Base-by-base conservation (phyloP, 108 stramenopile genomes). In the Cyclotella sp. region DNA sequence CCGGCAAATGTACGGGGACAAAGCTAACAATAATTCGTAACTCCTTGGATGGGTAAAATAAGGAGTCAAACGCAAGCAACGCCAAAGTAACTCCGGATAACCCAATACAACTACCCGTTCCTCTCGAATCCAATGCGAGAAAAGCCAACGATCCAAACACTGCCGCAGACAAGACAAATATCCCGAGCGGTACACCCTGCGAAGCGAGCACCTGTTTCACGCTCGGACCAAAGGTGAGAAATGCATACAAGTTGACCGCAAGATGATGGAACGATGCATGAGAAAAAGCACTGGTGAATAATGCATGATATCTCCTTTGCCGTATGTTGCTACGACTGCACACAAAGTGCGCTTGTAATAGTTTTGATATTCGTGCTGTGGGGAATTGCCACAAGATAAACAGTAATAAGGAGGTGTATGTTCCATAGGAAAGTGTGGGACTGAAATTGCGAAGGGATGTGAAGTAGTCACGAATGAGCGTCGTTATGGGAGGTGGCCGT, bases 41-140 rank as follows among this genome's bases (percentile, higher is more conserved):
- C 27, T 77, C 77, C 49, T 73, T 76, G 14, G 83, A 57, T 12
- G 91, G 91, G 69, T 77, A 62, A 18, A 78, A 55, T 39, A 87
- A 58, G 6, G 88, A 86, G 58, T 83, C 76, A 40, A 91, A 82
- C 11, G 89, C 88, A 26, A 94, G 47, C 60, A 94, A 68, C 9
- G 88, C 83, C 24, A 86, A 59, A 9, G 90, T 91, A 1, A 92
- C 93, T 15, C 87, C 90, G 8, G 85, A 85, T 29, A 94, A 61
- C 15, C 93, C 93, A 71, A 94, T 64, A 62, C 89, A 91, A 24
- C 77, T 68, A 30, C 79, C 82, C 19, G 63, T 73, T 4, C 68
- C 72, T 59, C 67, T 69, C 16, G 34, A 42, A 46, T 73, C 70
- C 34, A 68, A 58, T 24, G 61, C 49, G 12, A 84, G 24, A 65